A percentile compares a stretch with the other conserved stretches of the same genome.
Conservation (phyloP, 768 basidiomycete genomes). For the Boletus reticulatus region DNA sequence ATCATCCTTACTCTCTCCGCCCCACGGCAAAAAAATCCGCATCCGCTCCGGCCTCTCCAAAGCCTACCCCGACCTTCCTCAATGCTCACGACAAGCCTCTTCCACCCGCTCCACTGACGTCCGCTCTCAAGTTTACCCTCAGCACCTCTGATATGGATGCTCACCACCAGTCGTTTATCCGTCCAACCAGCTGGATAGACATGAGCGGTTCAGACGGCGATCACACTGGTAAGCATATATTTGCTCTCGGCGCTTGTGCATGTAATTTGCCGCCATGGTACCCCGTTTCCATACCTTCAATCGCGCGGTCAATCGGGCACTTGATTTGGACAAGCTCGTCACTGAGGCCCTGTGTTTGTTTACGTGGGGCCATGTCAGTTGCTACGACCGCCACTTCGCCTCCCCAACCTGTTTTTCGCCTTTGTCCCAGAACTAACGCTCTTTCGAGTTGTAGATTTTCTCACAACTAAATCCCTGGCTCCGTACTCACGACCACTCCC, state of each 20-base stretch:
- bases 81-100: constrained; percentile 36
- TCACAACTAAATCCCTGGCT: constrained; percentile 27
- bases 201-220: constrained; percentile 1
- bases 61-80: constrained; percentile 7
- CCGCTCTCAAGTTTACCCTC: constrained; percentile 17
- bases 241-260: constrained; percentile 1
- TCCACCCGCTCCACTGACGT: constrained; percentile 38
- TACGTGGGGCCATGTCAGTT: constrained; percentile 21
- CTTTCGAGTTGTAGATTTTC: constrained; percentile 28
- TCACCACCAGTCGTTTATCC: constrained; percentile 17
- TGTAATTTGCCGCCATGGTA: constrained; percentile 6
- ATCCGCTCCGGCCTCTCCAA: constrained; percentile 28
- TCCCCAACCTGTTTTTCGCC: constrained; percentile 14
- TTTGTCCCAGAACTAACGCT: constrained; percentile 16
- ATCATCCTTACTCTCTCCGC: constrained; percentile 20
- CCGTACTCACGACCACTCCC: constrained; percentile 31
- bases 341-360: constrained; percentile 14
- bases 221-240: constrained; percentile 21
- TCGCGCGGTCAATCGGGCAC: constrained; percentile 4
- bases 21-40: constrained; percentile 24
- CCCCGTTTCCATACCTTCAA: constrained; percentile 16
- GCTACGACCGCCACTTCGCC: constrained; percentile 13
- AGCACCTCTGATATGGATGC: constrained; percentile 27
- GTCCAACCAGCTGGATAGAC: constrained; percentile 28
- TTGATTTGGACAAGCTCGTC: constrained; percentile 10